Base-by-base conservation (phyloP, 2,329 filamentous ascomycete genomes). In the Ascochyta lentis region DNA sequence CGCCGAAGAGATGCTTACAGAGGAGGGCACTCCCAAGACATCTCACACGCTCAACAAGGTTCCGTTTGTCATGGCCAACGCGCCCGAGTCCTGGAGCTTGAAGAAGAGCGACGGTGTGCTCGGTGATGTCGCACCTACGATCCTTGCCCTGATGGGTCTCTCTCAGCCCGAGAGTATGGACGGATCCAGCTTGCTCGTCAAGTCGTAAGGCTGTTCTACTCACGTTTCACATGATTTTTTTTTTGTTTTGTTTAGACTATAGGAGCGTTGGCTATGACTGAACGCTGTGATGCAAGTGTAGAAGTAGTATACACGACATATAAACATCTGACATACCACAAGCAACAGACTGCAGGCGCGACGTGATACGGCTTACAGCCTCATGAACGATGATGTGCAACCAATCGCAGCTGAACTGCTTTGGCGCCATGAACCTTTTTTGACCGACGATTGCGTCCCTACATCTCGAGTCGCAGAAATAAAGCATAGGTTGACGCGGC, bases 41-140 rank as follows among this genome's bases (percentile, higher is more conserved):
- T 94, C 91, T 47, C 95, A 99, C 83, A 99, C 95, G 41, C 93
- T 90, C 65, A 99, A 99, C 85, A 95, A 95, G 78, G 95, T 99
- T 49, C 95, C 95, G 9, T 94, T 99, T 75, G 86, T 98, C 78
- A 96, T 99, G 93, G 92, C 93, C 75, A 99, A 98, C 76, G 93
- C 93, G 8, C 95, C 95, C 37, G 85, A 90, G 73, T 90, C 91
- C 67, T 97, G 90, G 89, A 91, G 86, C 69, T 81, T 99, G 70
- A 89, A 91, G 83, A 89, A 92, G 80, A 83, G 86, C 54, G 87
- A 88, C 58, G 94, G 92, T 71, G 95, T 99, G n/a, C 84, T 99
- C 22, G 95, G 95, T 57, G 95, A 99, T 72, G 95, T 99, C 31
- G 95, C 95, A 7, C 95, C 95, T n/a, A 99, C 95, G 15, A 77